These are phyloP conservation scores for Diddensiella caesifluorescens DNA, from an alignment of 805 yeast species.

Conservation along the genomic window DNA sequence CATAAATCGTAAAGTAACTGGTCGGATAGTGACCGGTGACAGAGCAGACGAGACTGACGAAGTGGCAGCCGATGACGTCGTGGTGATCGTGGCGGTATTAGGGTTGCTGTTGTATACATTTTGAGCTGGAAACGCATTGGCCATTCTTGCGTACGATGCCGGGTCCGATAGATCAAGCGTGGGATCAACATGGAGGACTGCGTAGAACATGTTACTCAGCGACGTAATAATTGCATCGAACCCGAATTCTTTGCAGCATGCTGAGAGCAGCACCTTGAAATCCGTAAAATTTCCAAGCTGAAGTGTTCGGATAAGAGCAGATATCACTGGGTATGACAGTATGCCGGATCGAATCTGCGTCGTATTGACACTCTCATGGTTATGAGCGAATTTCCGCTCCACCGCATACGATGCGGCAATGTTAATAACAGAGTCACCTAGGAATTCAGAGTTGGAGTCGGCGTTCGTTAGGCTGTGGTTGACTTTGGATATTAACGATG, in stretches of 20 bases:
- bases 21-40: slow-evolving; percentile 15
- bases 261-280: slow-evolving; percentile 15
- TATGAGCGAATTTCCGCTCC: slow-evolving; percentile 50
- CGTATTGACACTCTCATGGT: slow-evolving; percentile 6
- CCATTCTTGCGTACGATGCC: slow-evolving; percentile 12
- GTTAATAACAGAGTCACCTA: slow-evolving; percentile 54
- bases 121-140: slow-evolving; percentile 9
- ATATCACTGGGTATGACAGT: slow-evolving; percentile 12
- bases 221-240: slow-evolving; percentile 64
- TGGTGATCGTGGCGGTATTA: background rate
- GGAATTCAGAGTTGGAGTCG: slow-evolving; percentile 39
- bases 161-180: slow-evolving; percentile 8
- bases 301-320: slow-evolving; percentile 16
- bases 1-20: slow-evolving; percentile 31
- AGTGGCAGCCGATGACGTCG: background rate
- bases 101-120: too few relatives aligned
- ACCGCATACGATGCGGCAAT: slow-evolving; percentile 56
- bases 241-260: slow-evolving; percentile 62
- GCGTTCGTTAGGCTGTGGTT: background rate
- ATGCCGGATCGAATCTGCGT: slow-evolving; percentile 11
- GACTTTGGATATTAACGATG: slow-evolving; percentile 6
- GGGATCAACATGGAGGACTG: slow-evolving; percentile 47
- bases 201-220: slow-evolving; percentile 63
- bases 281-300: slow-evolving; percentile 4
- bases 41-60: slow-evolving; percentile 3